These are phyloP conservation scores for Boletus rubescentipes DNA, from an alignment of 768 basidiomycete genomes.

Conservation along the genomic window DNA sequence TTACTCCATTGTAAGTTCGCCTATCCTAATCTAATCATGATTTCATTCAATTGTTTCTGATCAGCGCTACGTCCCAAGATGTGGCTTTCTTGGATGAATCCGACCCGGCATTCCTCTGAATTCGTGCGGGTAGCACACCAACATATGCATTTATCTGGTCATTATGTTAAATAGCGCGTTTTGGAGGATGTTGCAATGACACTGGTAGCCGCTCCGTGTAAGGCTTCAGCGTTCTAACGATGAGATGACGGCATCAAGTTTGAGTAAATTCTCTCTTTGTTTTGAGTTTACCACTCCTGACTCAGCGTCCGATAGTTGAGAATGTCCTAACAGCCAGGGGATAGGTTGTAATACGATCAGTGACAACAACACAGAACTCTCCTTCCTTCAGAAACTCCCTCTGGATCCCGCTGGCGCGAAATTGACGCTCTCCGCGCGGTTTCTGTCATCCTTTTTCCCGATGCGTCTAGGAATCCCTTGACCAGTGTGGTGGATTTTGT, in stretches of 20 bases:
- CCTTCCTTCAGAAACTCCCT: conserved; percentile 67
- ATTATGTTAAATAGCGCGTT: not conserved
- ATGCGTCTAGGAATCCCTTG: conserved; percentile 55
- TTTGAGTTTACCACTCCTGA: not conserved
- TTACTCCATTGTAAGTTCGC: conserved; percentile 56
- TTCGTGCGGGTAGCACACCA: conserved; percentile 50
- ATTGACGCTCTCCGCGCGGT: conserved; percentile 67
- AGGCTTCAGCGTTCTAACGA: conserved; percentile 47
- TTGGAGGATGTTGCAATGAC: conserved; percentile 49
- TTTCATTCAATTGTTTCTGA: not conserved
- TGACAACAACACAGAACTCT: conserved; percentile 65
- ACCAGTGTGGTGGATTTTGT: conserved; percentile 70
- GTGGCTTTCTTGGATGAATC: conserved; percentile 35
- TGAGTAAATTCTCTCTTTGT: conserved; percentile 1
- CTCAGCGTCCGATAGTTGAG: not conserved
- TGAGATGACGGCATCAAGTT: conserved; percentile 54
- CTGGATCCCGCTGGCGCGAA: conserved; percentile 43
- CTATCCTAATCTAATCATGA: too few species aligned
- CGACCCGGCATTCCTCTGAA: conserved; percentile 46
- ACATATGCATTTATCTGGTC: conserved; percentile 22
- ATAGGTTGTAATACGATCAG: conserved; percentile 63
- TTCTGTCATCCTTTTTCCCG: conserved; percentile 62
- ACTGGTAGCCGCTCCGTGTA: conserved; percentile 59
- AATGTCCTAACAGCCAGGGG: conserved; percentile 62
- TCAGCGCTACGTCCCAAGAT: conserved; percentile 34